Evolutionary conservation across 2,329 filamentous ascomycete species (phyloP).

Genomic region (Penicillium olsonii): DNA sequence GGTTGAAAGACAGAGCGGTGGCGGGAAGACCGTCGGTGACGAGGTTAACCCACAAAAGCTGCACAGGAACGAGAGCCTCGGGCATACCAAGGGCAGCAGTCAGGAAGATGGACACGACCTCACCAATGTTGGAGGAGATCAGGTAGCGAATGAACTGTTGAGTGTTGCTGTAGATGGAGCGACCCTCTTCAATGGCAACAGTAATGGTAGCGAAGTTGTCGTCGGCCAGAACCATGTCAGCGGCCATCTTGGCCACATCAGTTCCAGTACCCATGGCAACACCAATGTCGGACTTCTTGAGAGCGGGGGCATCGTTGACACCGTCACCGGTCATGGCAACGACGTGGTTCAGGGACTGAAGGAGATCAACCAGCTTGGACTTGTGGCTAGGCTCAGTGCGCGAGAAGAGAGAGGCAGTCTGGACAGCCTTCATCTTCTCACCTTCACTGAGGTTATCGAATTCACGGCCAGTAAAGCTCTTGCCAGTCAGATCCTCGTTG

Average conservation of each 20-base stretch:
- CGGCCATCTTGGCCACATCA: slow-evolving; percentile 92
- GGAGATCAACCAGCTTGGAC: slow-evolving; percentile 93
- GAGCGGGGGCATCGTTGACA: slow-evolving; percentile 94
- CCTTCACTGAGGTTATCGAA: slow-evolving; percentile 80
- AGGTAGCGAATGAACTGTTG: slow-evolving; percentile 99
- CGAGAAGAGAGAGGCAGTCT: slow-evolving; percentile 87
- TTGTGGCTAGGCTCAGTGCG: slow-evolving; percentile 95
- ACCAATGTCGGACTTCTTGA: slow-evolving; percentile 99
- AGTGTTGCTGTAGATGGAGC: slow-evolving; percentile 99
- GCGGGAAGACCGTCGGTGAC: slow-evolving; percentile 96
- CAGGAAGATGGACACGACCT: slow-evolving; percentile 98
- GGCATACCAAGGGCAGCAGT: slow-evolving; percentile 97
- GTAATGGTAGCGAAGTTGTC: slow-evolving; percentile 99
- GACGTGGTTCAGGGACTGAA: slow-evolving; percentile 89
- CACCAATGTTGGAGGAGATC: slow-evolving; percentile 98
- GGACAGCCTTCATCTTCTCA: slow-evolving; percentile 82
- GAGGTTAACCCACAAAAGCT: slow-evolving; percentile 97
- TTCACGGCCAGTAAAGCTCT: slow-evolving; percentile 93
- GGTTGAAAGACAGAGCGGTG: slow-evolving; percentile 96
- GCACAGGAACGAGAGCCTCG: slow-evolving; percentile 93
- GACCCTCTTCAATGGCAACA: slow-evolving; percentile 91
- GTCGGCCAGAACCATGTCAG: slow-evolving; percentile 97
- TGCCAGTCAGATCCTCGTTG: slow-evolving; percentile 80
- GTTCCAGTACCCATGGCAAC: slow-evolving; percentile 98
- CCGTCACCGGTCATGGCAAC: slow-evolving; percentile 99